Conservation (phyloP, 192 early-diverging fungal genomes). For the Diversispora epigaea region DNA sequence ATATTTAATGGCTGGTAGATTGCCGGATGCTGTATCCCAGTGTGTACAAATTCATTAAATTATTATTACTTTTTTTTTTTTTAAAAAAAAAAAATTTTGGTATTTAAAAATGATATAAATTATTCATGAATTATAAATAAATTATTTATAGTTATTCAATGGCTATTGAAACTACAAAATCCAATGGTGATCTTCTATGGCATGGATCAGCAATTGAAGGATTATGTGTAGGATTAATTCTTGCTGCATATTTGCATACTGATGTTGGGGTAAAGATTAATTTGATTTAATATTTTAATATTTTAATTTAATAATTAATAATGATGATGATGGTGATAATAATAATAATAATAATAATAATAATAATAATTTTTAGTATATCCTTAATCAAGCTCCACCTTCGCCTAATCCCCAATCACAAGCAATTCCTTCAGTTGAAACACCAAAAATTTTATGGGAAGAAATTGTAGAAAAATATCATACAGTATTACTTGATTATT, state of each 20-base stretch:
- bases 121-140: too few species aligned
- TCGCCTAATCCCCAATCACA: slow-evolving; percentile 20
- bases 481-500: slow-evolving; percentile 65
- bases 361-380: too few species aligned
- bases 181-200: slow-evolving; percentile 73
- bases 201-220: slow-evolving; percentile 73
- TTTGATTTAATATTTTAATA: neutral
- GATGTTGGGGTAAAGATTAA: slow-evolving; percentile 56
- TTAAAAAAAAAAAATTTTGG: too few species aligned
- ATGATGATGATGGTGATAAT: too few species aligned
- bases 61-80: too few species aligned
- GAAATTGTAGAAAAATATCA: slow-evolving; percentile 71
- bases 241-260: slow-evolving; percentile 59
- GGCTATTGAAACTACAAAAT: slow-evolving; percentile 68
- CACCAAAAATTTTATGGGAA: slow-evolving; percentile 41
- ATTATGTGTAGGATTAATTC: slow-evolving; percentile 58
- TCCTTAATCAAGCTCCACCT: slow-evolving; percentile 16
- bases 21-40: slow-evolving; percentile 68
- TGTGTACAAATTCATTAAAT: slow-evolving; percentile 26
- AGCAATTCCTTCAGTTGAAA: slow-evolving; percentile 34
- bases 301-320: too few species aligned
- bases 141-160: slow-evolving; percentile 50
- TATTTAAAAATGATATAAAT: too few species aligned
- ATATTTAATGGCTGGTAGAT: slow-evolving; percentile 69
- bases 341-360: too few species aligned